Percentiles rank a stretch among this genome's conserved stretches.
phyloP scores from a whole-genome alignment of 2,329 filamentous ascomycete species.

The Cordyceps cicadae region DNA sequence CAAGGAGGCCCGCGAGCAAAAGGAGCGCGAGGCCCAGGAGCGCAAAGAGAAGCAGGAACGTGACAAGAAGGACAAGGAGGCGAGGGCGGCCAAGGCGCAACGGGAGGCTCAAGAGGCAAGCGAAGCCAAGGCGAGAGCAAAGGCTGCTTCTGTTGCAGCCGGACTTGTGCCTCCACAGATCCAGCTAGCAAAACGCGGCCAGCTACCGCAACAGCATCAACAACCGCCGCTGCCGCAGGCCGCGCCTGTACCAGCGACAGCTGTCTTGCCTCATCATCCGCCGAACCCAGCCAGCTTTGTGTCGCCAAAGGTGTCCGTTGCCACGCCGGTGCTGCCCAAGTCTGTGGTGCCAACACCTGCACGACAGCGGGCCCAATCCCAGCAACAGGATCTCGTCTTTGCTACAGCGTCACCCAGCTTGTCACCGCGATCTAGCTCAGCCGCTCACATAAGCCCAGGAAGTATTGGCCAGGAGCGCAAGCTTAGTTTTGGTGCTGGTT shows the following conservation, averaged over 20 bases:
- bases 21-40: conserved; percentile 60
- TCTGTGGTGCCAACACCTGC: conserved; percentile 60
- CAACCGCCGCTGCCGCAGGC: background rate
- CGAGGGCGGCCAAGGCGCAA: conserved; percentile 47
- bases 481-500: conserved; percentile 38
- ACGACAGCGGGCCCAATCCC: conserved; percentile 56
- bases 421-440: conserved; percentile 53
- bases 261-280: conserved; percentile 50
- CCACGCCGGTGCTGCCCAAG: conserved; percentile 76
- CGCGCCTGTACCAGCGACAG: conserved; percentile 29
- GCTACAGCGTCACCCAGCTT: conserved; percentile 58
- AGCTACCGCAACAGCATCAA: conserved; percentile 25
- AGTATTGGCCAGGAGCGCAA: conserved; percentile 58
- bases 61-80: conserved; percentile 54
- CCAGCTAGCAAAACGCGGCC: conserved; percentile 24
- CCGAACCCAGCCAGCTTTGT: conserved; percentile 50
- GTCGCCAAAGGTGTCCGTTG: conserved; percentile 72
- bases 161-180: conserved; percentile 6
- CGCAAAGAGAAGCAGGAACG: conserved; percentile 53
- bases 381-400: conserved; percentile 67
- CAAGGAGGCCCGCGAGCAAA: conserved; percentile 64
- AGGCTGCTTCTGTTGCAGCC: conserved; percentile 52
- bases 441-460: conserved; percentile 57
- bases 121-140: conserved; percentile 54
- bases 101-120: conserved; percentile 46